A percentile compares a stretch with the other conserved stretches of the same genome.
phyloP scores from a whole-genome alignment of 305 asterid genomes.

The Rubia balearica region DNA sequence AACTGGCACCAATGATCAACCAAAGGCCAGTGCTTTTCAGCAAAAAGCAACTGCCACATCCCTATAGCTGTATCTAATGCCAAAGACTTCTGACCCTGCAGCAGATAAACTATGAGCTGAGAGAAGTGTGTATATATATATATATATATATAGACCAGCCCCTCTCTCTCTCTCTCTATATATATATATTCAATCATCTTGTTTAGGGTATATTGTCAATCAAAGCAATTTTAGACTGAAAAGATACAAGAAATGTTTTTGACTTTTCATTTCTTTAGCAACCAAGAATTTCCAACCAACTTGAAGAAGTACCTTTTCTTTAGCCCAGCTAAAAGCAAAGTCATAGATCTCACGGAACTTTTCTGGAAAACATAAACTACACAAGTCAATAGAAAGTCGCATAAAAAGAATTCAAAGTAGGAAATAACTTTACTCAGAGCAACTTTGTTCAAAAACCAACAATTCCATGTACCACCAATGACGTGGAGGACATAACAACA shows the following conservation, averaged over 20 bases:
- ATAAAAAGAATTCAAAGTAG: neutral
- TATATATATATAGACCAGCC: conserved; percentile 5
- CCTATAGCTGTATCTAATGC: conserved; percentile 99
- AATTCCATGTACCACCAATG: neutral
- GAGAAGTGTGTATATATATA: too few relatives aligned
- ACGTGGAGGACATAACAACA: neutral
- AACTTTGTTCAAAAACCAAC: neutral
- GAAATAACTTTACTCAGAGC: neutral
- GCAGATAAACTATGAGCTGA: conserved; percentile 20
- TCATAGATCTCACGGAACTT: conserved; percentile 87
- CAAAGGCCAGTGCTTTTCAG: conserved; percentile 89
- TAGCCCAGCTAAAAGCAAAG: conserved; percentile 98
- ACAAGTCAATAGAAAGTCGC: conserved; percentile 16
- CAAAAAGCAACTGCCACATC: conserved; percentile 97
- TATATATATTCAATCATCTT: neutral
- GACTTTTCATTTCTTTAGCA: neutral
- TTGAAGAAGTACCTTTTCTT: conserved; percentile 63
- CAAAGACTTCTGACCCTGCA: conserved; percentile 96
- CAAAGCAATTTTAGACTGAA: neutral
- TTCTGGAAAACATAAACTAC: conserved; percentile 39
- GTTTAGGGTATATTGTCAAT: neutral
- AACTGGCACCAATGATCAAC: conserved; percentile 99
- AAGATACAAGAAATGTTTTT: neutral
- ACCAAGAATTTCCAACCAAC: conserved; percentile 4
- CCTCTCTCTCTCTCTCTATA: too few relatives aligned